A percentile compares a stretch with the other conserved stretches of the same genome.
These are phyloP conservation scores for Mikania micrantha DNA, from an alignment of 129 eudicot species.

Conservation along the genomic window DNA sequence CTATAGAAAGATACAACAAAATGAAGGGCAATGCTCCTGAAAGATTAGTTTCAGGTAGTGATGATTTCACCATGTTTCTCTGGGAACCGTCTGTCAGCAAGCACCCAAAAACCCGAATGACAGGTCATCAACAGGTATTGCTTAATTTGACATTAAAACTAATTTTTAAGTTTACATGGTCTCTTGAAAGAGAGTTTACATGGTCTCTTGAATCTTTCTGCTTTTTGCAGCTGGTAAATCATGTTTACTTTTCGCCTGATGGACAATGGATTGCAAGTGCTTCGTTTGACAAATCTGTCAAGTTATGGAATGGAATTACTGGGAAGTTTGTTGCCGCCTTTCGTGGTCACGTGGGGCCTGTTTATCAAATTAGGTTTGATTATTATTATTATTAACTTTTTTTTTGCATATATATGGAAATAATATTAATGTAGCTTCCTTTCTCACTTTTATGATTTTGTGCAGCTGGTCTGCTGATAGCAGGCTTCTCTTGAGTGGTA, in stretches of 20 bases:
- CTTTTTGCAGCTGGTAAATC: constrained; percentile 76
- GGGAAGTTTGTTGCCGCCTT: constrained; percentile 90
- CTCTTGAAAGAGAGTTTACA: not conserved
- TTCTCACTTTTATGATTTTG: constrained; percentile 13
- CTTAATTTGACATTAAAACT: not conserved
- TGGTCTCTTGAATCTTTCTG: not conserved
- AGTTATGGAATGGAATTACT: constrained; percentile 89
- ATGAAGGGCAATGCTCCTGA: constrained; percentile 85
- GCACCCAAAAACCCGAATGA: constrained; percentile 92
- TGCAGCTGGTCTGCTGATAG: constrained; percentile 99
- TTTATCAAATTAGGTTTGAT: constrained; percentile 84
- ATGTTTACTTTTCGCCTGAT: constrained; percentile 98
- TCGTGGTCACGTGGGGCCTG: constrained; percentile 99
- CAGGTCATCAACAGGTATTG: constrained; percentile 96
- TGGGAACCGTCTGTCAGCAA: constrained; percentile 95
- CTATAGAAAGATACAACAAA: constrained; percentile 81
- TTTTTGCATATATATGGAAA: not conserved
- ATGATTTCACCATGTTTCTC: constrained; percentile 95
- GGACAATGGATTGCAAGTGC: constrained; percentile 99
- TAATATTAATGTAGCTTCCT: not conserved
- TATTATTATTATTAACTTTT: not conserved
- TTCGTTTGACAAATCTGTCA: constrained; percentile 94
- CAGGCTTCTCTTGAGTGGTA: constrained; percentile 91
- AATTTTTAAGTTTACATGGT: not conserved
- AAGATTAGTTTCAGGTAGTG: constrained; percentile 92